phyloP scores from a whole-genome alignment of 805 yeast genomes.

The Saturnispora ahearnii region DNA sequence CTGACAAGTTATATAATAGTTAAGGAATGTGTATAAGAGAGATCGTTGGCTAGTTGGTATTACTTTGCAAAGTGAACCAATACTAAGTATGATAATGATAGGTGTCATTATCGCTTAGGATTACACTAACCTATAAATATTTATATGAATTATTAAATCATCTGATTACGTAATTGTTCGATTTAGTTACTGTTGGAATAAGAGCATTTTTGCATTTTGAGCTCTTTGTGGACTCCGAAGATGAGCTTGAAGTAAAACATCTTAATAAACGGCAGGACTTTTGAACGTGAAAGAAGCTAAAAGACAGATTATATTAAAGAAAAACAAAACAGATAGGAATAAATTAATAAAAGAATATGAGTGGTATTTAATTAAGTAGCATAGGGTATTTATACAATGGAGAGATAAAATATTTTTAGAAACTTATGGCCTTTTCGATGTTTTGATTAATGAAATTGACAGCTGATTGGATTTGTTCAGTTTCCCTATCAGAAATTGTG shows the following conservation, averaged over 20 bases:
- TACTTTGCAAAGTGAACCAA: neutral
- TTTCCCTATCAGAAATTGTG: constrained; percentile 42
- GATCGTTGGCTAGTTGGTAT: neutral
- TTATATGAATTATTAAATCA: too few relatives aligned
- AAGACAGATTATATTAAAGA: neutral
- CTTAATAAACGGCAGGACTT: too few relatives aligned
- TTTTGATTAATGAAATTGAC: constrained; percentile 44
- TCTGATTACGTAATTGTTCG: too few relatives aligned
- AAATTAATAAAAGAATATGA: neutral
- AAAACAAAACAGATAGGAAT: neutral
- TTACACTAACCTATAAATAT: neutral
- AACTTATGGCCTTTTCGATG: constrained; percentile 50
- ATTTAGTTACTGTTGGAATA: too few relatives aligned
- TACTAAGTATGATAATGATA: constrained; percentile 3
- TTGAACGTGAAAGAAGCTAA: too few relatives aligned
- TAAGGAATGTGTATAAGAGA: neutral
- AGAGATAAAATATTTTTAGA: constrained; percentile 14
- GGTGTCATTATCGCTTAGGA: constrained; percentile 2
- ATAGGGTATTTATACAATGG: neutral
- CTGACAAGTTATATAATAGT: constrained; percentile 77
- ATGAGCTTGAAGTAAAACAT: too few relatives aligned
- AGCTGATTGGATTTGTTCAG: constrained; percentile 44
- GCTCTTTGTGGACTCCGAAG: too few relatives aligned
- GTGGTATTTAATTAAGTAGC: neutral
- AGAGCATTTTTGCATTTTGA: too few relatives aligned